Base-by-base conservation (phyloP, 2,329 filamentous ascomycete species). In the Talaromyces pinophilus region DNA sequence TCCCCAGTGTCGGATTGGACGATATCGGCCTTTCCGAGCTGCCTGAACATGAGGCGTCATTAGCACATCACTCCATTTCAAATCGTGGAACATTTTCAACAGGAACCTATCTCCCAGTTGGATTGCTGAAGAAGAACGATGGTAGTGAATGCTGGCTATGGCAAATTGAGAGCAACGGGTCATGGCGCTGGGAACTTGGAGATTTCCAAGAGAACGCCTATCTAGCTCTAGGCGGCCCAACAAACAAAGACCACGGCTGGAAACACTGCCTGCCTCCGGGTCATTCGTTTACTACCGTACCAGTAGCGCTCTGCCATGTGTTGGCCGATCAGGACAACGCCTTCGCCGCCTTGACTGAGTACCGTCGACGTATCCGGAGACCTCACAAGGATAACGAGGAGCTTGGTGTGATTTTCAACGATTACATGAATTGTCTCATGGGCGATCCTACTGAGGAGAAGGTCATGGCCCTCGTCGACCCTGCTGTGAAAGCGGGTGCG, bases 351-450 rank as follows among this genome's bases (percentile, higher is more conserved):
- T 30, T 79, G 22, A 78, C 72, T 0, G 44, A 68, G 10, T 78
- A 79, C 66, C 67, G 77, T 8, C 72, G 77, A 1, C 66, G 42
- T 3, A 76, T 77, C 10, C 69, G 75, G 4, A 68, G 75, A 2
- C 65, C 65, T 1, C 76, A 79, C 57, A 33, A 30, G 0, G 77
- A 79, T 64, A 73, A 76, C 59, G 64, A 72, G 8, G 57, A 46
- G 1, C 59, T 78, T 0, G 72, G 74, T 0, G 70, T 79, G 35
- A 74, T 79, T 25, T 79, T 79, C 70, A 79, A 79, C 67, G 76
- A 79, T 63, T 79, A 78, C 59, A 79, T 79, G 76, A 79, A 79
- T 66, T 79, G 76, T 44, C 70, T 79, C 5, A 79, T 78, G 76
- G 77, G 77, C 0, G 75, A 79, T 61, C 77, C 76, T 0, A 72